Evolutionary conservation across 2,329 filamentous ascomycete genomes (phyloP), one percentile per base, ranked within the genome.

Genomic region (Capronia epimyces): DNA sequence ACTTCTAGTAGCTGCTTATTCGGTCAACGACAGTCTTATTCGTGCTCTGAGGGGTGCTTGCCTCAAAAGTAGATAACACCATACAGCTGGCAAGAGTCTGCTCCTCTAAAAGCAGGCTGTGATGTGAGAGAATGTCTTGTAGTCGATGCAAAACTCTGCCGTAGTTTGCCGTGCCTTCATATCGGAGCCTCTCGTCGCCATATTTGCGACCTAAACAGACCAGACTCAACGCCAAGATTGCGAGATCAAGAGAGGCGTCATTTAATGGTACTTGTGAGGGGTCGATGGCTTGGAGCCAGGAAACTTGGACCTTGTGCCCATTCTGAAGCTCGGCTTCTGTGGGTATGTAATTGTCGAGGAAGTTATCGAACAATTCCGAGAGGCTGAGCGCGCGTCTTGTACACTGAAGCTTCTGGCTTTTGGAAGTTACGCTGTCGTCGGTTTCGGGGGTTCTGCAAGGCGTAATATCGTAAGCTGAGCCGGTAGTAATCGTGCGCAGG

Each of bases 371-470:
- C 34, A 40, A 16, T n/a, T 47, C 44, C 22, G 44, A 15, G 13
- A 27, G 24, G 10, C 24, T 27, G 24, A 27, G 24, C 24, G 24
- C 24, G 24, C 10, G 32, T 18, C 32, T 37, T n/a, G 13, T 5
- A 13, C 16, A 6, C 13, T 37, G 32, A 37, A 37, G 32, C 32
- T 15, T 37, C 16, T 37, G 32, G 32, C 13, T 37, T 18, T 37
- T 37, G 4, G 13, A 15, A 16, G 10, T 29, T 29, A 21, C 8
- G 41, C 9, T 16, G 10, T 21, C 18, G 12, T 13, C 40, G 8
- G 18, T n/a, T 27, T 58, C 2, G 61, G 59, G 15, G 46, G 36
- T 22, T 60, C 54, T 24, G 63, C 65, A 46, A 70, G 50, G 5
- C 69, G 21, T 10, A 16, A 5, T 8, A 36, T 1, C 24, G 24